Conservation (phyloP, 1,139 yeast species). For the Komagataea norvegica region DNA sequence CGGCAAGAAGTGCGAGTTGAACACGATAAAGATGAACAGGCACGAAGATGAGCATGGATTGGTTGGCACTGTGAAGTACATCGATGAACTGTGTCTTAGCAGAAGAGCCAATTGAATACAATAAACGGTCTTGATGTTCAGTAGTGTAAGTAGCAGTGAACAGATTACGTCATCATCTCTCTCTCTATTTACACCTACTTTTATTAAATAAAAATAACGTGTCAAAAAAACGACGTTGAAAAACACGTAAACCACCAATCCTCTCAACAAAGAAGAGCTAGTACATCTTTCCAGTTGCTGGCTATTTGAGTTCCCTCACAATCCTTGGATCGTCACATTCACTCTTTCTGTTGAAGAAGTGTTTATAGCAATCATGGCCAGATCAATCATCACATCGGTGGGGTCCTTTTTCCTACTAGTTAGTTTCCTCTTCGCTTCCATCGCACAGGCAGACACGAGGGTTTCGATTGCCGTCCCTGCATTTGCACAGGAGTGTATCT, state of each 20-base stretch:
- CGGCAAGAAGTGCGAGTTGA: constrained; percentile 57
- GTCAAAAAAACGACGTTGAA: too few species aligned
- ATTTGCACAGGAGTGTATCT: constrained; percentile 39
- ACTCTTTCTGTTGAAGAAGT: neutral
- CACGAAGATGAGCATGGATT: too few species aligned
- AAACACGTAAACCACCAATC: too few species aligned
- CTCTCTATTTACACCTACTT: too few species aligned
- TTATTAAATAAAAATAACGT: too few species aligned
- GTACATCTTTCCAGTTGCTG: too few species aligned
- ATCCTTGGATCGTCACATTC: neutral
- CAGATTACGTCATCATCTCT: neutral
- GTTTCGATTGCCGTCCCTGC: constrained; percentile 26
- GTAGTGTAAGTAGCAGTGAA: neutral
- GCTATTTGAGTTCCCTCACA: neutral
- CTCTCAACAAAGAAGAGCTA: too few species aligned
- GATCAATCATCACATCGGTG: constrained; percentile 1
- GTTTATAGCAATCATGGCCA: neutral
- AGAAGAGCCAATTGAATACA: too few species aligned
- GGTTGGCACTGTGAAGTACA: neutral
- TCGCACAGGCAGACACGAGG: constrained; percentile 17
- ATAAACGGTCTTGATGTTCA: too few species aligned
- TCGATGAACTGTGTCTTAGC: neutral
- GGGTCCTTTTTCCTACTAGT: constrained; percentile 1
- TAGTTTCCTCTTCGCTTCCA: constrained; percentile 1
- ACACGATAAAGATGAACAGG: constrained; percentile 27